These are phyloP conservation scores for Daldinia sp. DNA, from an alignment of 2,329 filamentous ascomycete species.

Conservation along the genomic window DNA sequence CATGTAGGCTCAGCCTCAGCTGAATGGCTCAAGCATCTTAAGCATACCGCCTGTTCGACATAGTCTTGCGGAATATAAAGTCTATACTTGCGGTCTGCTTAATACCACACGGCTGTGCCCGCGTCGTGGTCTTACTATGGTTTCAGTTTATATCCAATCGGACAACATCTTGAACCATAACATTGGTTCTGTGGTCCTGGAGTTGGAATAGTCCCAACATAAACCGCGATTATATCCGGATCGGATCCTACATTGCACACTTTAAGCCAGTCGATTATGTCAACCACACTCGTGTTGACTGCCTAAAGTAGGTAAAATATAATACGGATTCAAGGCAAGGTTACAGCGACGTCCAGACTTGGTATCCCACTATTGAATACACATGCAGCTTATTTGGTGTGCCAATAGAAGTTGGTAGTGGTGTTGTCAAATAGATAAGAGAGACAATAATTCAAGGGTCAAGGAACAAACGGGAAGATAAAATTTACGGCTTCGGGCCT, in stretches of 20 bases:
- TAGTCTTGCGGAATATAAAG: constrained; percentile 7
- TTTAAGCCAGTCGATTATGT: not conserved
- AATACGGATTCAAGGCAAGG: not conserved
- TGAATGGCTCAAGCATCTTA: constrained; percentile 31
- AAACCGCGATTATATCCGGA: not conserved
- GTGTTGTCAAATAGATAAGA: not conserved
- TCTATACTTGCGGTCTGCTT: constrained; percentile 33
- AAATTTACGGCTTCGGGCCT: not conserved
- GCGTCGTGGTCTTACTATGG: constrained; percentile 1
- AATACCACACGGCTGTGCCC: constrained; percentile 19
- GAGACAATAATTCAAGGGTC: not conserved
- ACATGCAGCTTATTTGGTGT: not conserved
- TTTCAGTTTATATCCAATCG: not conserved
- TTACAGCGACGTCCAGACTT: not conserved
- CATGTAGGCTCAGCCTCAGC: constrained; percentile 19
- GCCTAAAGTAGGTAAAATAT: not conserved
- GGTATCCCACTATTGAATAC: not conserved
- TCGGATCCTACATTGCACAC: not conserved
- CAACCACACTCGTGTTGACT: too few species aligned
- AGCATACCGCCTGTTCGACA: constrained; percentile 42
- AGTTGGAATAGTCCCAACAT: not conserved
- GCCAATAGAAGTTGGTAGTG: not conserved
- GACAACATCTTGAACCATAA: not conserved
- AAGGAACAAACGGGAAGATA: not conserved
- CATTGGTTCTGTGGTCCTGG: not conserved